phyloP scores from a whole-genome alignment of 208 protist genomes.

The Leishmania martiniquensis region DNA sequence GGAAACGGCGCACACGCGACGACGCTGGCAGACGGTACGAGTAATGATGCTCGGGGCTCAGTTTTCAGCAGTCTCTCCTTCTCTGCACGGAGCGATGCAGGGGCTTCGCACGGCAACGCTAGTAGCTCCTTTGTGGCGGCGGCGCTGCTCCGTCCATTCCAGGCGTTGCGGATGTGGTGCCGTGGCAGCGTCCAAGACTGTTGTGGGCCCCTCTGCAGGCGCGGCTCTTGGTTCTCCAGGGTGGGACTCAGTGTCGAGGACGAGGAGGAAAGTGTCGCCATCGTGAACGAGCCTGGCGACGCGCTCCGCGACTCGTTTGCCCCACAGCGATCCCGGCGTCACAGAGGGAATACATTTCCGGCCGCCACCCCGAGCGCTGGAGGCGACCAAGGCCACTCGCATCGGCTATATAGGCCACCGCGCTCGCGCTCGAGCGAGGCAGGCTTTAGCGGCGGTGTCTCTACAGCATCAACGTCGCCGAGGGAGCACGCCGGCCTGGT shows the following conservation, averaged over 20 bases:
- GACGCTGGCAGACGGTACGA: neutral
- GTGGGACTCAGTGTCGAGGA: neutral
- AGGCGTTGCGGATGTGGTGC: conserved; percentile 17
- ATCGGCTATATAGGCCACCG: conserved; percentile 30
- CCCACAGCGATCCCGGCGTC: neutral
- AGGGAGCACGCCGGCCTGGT: neutral
- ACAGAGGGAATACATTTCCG: neutral
- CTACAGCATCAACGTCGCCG: neutral
- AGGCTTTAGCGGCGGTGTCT: neutral
- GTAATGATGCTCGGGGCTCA: conserved; percentile 17
- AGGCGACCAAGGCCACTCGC: neutral
- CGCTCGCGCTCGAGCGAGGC: conserved; percentile 9
- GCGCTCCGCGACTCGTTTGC: conserved; percentile 2
- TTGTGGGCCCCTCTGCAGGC: neutral
- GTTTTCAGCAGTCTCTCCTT: conserved; percentile 28
- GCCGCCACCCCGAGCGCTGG: neutral
- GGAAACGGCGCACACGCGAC: neutral
- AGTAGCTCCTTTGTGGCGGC: neutral
- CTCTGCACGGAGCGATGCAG: conserved; percentile 7
- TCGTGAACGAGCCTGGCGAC: neutral
- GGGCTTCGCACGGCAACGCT: neutral
- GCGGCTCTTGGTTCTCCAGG: neutral
- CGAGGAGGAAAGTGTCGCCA: neutral
- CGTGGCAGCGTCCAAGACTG: neutral
- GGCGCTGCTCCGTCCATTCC: conserved; percentile 21